Base-by-base conservation (phyloP, 2,329 filamentous ascomycete genomes). In the Diaporthe velutina region DNA sequence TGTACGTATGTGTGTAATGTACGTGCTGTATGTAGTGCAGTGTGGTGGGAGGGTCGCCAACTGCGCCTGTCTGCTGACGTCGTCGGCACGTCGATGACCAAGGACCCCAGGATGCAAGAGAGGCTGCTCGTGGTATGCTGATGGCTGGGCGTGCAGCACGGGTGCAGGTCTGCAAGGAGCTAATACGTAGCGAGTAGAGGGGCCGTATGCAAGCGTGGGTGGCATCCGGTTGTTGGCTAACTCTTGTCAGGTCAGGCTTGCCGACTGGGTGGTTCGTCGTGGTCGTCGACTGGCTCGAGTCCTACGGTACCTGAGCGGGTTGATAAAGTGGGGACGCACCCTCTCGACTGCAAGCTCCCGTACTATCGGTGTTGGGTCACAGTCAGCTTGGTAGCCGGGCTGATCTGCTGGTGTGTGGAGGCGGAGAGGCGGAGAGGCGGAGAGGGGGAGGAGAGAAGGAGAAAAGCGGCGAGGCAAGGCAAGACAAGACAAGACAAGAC, bases 31-130 rank as follows among this genome's bases (percentile, higher is more conserved):
- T 28, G 38, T 55, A n/a, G 52, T 42, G 42, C 8, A 17, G 40
- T 8, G 17, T 25, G n/a, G 17, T 25, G 42, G n/a, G 42, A 50
- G 45, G 38, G 45, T 10, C n/a, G n/a, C 70, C 64, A 61, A 61
- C 33, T 74, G 73, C 55, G 66, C 42, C 73, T 71, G 55, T 71
- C 66, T 52, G 67, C 73, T 74, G 73, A 74, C 73, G 73, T 74
- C 66, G 73, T 57, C 38, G 17, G 57, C 22, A 33, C 38, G 60
- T 73, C n/a, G 71, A 68, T 58, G 58, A 73, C 58, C 60, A 68
- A 68, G 33, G 45, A 40, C 45, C 61, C 61, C 61, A 30, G 38
- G 38, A 45, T 30, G 38, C 30, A 38, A 4, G 22, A 67, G 61
- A 64, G 60, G 40, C 52, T 52, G n/a, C 54, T 52, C 33, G 61